phyloP scores from a whole-genome alignment of 1,139 yeast species.

The Diutina mesorugosa region DNA sequence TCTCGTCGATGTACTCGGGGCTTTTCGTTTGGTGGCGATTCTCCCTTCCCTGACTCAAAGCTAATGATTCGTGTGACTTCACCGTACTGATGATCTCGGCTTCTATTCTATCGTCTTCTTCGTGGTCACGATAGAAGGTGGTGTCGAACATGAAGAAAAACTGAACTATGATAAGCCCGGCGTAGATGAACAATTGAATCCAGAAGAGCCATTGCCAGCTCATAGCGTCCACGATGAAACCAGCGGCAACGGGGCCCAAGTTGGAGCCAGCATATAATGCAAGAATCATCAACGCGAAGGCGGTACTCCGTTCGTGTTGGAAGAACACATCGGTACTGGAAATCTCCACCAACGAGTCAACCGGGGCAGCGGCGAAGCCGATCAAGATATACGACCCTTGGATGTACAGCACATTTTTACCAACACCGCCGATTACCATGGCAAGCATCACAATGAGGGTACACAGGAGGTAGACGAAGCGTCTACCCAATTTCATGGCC shows the following conservation, averaged over 20 bases:
- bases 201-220: background rate
- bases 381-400: constrained; percentile 20
- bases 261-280: constrained; percentile 32
- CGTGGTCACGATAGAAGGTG: constrained; percentile 16
- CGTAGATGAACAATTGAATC: constrained; percentile 19
- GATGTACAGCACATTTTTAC: constrained; percentile 14
- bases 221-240: constrained; percentile 10
- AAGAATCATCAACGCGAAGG: constrained; percentile 23
- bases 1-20: background rate
- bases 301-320: constrained; percentile 32
- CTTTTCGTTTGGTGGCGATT: background rate
- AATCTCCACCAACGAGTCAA: constrained; percentile 35
- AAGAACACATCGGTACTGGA: constrained; percentile 35
- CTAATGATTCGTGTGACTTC: constrained; percentile 11
- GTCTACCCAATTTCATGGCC: constrained; percentile 26
- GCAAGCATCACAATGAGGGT: constrained; percentile 19
- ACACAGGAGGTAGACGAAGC: constrained; percentile 23
- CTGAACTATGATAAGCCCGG: constrained; percentile 27
- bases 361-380: constrained; percentile 38
- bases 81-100: constrained; percentile 14
- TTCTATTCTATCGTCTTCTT: constrained; percentile 9
- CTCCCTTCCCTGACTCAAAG: constrained; percentile 5
- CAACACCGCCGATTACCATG: constrained; percentile 21
- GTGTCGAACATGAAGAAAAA: constrained; percentile 34
- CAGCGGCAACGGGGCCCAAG: constrained; percentile 33